A percentile compares a stretch with the other conserved stretches of the same genome.
Conservation (phyloP, 1,284 basidiomycete genomes). For the Somion occarium region DNA sequence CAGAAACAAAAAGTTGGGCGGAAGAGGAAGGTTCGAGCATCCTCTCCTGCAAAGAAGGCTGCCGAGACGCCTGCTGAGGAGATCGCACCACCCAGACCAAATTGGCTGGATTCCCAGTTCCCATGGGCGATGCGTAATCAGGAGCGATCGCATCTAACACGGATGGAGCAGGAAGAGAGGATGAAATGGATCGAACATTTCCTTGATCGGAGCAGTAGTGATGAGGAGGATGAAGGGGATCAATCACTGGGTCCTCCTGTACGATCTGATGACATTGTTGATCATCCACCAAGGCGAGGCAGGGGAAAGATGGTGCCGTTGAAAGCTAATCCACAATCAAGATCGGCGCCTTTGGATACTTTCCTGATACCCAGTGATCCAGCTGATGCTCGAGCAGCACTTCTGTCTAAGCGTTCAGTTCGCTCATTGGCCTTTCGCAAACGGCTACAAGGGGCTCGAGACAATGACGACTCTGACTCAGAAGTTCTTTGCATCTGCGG, state of each 20-base stretch:
- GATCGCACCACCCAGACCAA: constrained; percentile 40
- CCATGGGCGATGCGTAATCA: constrained; percentile 64
- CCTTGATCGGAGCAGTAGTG: constrained; percentile 55
- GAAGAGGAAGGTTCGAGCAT: constrained; percentile 28
- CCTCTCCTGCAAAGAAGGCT: constrained; percentile 14
- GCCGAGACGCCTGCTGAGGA: constrained; percentile 13
- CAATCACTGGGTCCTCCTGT: constrained; percentile 30
- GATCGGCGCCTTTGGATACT: constrained; percentile 13
- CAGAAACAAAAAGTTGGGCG: constrained; percentile 30
- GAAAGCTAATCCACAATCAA: constrained; percentile 32
- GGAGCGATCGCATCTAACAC: constrained; percentile 45
- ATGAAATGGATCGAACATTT: constrained; percentile 54
- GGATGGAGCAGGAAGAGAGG: constrained; percentile 53
- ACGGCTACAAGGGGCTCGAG: constrained; percentile 16
- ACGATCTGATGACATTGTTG: constrained; percentile 17
- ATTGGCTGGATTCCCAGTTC: constrained; percentile 73
- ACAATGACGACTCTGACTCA: constrained; percentile 37
- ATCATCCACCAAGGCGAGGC: constrained; percentile 32
- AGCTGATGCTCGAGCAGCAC: constrained; percentile 65
- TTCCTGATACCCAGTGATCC: constrained; percentile 56
- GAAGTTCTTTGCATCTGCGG: constrained; percentile 58
- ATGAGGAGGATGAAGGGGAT: constrained; percentile 46
- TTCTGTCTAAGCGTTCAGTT: constrained; percentile 64
- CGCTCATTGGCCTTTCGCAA: constrained; percentile 50
- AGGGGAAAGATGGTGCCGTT: constrained; percentile 61